These are phyloP conservation scores for Malassezia caprae DNA, from an alignment of 1,284 basidiomycete species.

Conservation along the genomic window DNA sequence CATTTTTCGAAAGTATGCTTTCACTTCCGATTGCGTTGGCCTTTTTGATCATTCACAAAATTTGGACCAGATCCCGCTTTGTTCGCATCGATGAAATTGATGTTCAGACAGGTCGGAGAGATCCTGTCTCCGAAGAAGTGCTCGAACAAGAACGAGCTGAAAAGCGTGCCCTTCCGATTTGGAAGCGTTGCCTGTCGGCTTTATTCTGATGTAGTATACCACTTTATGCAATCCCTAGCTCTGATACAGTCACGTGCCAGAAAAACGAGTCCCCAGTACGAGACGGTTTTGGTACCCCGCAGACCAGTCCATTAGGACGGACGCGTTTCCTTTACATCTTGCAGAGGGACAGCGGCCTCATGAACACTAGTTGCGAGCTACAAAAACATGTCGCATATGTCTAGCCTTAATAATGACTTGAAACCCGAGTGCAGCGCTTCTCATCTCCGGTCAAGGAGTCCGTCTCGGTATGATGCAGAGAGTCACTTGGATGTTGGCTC, in stretches of 20 bases:
- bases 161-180: slow-evolving; percentile 7
- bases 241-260: background rate
- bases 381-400: background rate
- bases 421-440: background rate
- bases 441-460: background rate
- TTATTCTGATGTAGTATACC: background rate
- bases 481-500: background rate
- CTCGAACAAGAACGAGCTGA: slow-evolving; percentile 41
- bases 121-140: slow-evolving; percentile 36
- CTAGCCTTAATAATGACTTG: background rate
- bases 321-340: background rate
- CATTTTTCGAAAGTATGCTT: slow-evolving; percentile 52
- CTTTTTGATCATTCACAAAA: slow-evolving; percentile 33
- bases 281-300: background rate
- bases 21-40: slow-evolving; percentile 41
- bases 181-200: background rate
- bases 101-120: slow-evolving; percentile 25
- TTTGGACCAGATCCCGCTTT: slow-evolving; percentile 24
- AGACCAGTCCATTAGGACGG: background rate
- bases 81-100: slow-evolving; percentile 31
- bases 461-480: background rate
- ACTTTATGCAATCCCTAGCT: background rate
- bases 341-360: background rate
- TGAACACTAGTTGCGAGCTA: background rate
- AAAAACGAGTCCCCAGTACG: background rate